Conservation (phyloP, 495 filamentous ascomycete genomes). For the Jackrogersella minutella region DNA sequence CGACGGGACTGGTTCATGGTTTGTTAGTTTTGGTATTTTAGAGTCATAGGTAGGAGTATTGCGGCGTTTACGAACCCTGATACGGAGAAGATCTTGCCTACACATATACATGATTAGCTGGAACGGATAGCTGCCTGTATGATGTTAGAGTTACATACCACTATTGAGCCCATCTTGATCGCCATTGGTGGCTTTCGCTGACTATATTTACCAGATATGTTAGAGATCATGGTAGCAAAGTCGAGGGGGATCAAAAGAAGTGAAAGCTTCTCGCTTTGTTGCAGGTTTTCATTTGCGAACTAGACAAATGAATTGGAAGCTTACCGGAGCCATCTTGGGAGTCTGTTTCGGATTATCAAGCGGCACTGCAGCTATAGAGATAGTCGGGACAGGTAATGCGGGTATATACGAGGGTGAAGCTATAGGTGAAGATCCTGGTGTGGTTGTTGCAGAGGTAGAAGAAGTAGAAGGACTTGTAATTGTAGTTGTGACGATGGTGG, state of each 20-base stretch:
- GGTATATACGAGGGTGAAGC: constrained; percentile 44
- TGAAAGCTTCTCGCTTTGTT: constrained; percentile 19
- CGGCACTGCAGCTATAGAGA: constrained; percentile 48
- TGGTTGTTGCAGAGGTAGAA: constrained; percentile 44
- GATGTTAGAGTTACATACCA: constrained; percentile 39
- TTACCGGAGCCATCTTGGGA: constrained; percentile 69
- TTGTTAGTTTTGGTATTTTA: constrained; percentile 29
- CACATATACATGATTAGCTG: constrained; percentile 41
- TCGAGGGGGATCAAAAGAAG: constrained; percentile 6
- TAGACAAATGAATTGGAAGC: constrained; percentile 37
- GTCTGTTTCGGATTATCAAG: constrained; percentile 42
- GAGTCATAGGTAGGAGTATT: constrained; percentile 3
- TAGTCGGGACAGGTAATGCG: constrained; percentile 40
- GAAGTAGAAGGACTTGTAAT: constrained; percentile 38
- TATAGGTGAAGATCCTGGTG: constrained; percentile 37
- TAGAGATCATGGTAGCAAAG: constrained; percentile 22
- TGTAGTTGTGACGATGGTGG: constrained; percentile 34
- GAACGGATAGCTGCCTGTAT: neutral
- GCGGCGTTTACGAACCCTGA: constrained; percentile 68
- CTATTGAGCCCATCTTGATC: constrained; percentile 50
- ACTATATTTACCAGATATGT: constrained; percentile 26
- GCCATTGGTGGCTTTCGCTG: constrained; percentile 47
- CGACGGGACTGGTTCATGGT: constrained; percentile 75
- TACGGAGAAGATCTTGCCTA: constrained; percentile 80
- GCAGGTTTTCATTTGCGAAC: constrained; percentile 10